These are phyloP conservation scores for Dactylis glomerata DNA, from an alignment of 176 grass and related monocot species.

Conservation along the genomic window DNA sequence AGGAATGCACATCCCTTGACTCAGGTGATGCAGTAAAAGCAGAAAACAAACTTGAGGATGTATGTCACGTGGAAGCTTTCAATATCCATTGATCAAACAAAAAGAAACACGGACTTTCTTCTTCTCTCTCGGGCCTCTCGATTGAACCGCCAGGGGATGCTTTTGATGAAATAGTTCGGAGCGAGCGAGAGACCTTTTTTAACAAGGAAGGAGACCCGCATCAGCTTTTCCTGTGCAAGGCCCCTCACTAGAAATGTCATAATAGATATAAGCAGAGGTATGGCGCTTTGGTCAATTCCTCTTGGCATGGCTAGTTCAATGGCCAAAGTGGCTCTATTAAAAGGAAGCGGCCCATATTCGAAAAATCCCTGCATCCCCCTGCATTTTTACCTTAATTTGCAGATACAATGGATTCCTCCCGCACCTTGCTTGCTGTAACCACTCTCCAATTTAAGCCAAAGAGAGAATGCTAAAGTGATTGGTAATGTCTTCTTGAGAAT, in stretches of 20 bases:
- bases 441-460: too few species aligned
- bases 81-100: constrained; percentile 1
- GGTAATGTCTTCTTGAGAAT: too few species aligned
- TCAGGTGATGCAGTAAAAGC: not conserved
- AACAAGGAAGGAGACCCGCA: not conserved
- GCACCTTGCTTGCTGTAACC: too few species aligned
- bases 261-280: not conserved
- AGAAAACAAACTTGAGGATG: not conserved
- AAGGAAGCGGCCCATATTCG: too few species aligned
- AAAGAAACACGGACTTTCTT: too few species aligned
- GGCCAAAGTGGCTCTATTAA: too few species aligned
- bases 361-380: too few species aligned
- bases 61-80: not conserved
- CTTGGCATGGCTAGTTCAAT: not conserved
- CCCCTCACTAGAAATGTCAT: not conserved
- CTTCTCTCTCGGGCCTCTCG: not conserved
- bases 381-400: too few species aligned
- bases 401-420: too few species aligned
- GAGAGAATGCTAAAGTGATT: too few species aligned
- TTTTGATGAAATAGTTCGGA: too few species aligned
- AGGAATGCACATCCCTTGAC: not conserved
- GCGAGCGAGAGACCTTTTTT: not conserved
- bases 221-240: not conserved
- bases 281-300: not conserved
- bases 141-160: too few species aligned